phyloP scores from a whole-genome alignment of 768 basidiomycete species.

The Rhodotorula sphaerocarpa region DNA sequence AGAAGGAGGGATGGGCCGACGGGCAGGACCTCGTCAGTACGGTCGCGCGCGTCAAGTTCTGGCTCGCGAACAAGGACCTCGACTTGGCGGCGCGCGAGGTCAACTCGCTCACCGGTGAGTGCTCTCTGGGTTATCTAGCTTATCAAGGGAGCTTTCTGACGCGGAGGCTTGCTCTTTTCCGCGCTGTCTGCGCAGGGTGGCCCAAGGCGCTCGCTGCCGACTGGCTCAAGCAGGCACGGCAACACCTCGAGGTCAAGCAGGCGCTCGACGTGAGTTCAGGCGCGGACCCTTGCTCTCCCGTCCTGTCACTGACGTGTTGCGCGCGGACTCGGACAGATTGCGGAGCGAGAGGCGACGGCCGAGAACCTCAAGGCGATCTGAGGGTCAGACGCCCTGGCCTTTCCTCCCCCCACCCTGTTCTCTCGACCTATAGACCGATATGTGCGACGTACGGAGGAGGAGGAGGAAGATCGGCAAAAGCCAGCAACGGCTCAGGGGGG shows the following conservation, averaged over 20 bases:
- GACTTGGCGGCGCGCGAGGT: conserved; percentile 79
- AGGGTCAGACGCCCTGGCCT: neutral
- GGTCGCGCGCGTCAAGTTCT: conserved; percentile 76
- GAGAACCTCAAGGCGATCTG: conserved; percentile 26
- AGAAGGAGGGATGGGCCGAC: conserved; percentile 63
- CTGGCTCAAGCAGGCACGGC: conserved; percentile 84
- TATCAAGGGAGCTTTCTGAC: neutral
- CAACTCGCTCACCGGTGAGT: conserved; percentile 74
- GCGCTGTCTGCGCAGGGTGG: conserved; percentile 36
- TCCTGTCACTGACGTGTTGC: too few relatives aligned
- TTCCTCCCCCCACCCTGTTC: too few relatives aligned
- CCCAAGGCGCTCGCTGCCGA: conserved; percentile 61
- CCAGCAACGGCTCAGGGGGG: too few relatives aligned
- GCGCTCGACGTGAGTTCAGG: conserved; percentile 61
- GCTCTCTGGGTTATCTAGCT: neutral
- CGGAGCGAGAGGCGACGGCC: conserved; percentile 33
- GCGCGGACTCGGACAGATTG: conserved; percentile 6
- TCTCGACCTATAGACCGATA: too few relatives aligned
- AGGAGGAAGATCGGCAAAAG: too few relatives aligned
- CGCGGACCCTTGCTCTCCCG: too few relatives aligned
- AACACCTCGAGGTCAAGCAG: conserved; percentile 81
- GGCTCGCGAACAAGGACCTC: conserved; percentile 84
- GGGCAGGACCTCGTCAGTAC: conserved; percentile 81
- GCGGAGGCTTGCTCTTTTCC: too few relatives aligned
- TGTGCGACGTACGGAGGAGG: too few relatives aligned